Evolutionary conservation across 1,139 yeast species (phyloP).

Genomic region (Lodderomyces margitis): DNA sequence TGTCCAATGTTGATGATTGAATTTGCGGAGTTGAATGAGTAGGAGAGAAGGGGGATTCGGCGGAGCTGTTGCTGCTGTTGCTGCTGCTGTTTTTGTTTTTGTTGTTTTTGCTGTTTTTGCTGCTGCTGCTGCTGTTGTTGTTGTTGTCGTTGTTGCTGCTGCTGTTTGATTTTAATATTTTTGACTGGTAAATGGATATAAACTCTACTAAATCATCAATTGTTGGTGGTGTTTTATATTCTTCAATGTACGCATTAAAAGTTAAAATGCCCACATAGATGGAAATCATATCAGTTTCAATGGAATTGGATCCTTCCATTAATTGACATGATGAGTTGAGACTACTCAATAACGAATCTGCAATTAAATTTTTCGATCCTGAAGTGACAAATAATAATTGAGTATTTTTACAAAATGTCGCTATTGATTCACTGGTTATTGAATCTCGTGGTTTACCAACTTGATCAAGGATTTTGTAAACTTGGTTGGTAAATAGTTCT

Average conservation of each 20-base stretch:
- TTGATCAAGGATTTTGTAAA: slow-evolving; percentile 23
- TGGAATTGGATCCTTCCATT: not conserved
- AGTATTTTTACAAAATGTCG: slow-evolving; percentile 60
- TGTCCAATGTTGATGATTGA: slow-evolving; percentile 6
- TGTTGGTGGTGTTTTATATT: slow-evolving; percentile 19
- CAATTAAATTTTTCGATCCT: slow-evolving; percentile 28
- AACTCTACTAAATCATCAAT: slow-evolving; percentile 23
- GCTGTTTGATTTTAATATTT: slow-evolving; percentile 12
- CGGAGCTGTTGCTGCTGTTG: slow-evolving; percentile 24
- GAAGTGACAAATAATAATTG: slow-evolving; percentile 35
- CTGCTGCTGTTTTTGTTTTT: no score
- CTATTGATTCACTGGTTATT: slow-evolving; percentile 37
- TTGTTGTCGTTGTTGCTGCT: slow-evolving; percentile 26
- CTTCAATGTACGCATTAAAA: slow-evolving; percentile 23
- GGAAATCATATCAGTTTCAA: slow-evolving; percentile 22
- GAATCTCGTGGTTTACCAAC: slow-evolving; percentile 24
- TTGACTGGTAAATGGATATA: slow-evolving; percentile 16
- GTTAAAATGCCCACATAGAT: slow-evolving; percentile 39
- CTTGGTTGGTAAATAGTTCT: slow-evolving; percentile 32
- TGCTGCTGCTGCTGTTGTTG: slow-evolving; percentile 13
- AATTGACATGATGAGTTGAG: slow-evolving; percentile 11
- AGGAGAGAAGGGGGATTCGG: no score
- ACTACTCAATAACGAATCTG: slow-evolving; percentile 16
- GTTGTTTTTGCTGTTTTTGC: no score
- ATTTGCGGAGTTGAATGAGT: slow-evolving; percentile 8